Evolutionary conservation across 116 monocot species (phyloP), one percentile per base, ranked within the genome.

Genomic region (Trichopus zeylanicus): DNA sequence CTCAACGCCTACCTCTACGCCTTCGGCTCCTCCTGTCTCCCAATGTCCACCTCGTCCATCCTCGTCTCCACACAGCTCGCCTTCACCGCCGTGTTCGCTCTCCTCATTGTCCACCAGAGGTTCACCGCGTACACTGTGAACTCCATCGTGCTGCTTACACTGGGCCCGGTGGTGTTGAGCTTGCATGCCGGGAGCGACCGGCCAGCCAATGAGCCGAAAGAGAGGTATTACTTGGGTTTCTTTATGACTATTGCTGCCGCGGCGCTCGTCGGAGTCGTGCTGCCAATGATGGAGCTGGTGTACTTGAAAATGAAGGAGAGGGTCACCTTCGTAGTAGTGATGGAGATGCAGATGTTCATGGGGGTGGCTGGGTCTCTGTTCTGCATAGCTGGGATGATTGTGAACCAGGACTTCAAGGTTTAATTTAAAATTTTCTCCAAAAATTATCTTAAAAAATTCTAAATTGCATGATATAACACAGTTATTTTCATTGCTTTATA

Each of bases 281-380:
- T 76, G 62, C 79, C 80, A 18, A 15, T 80, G 20, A 59, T 70
- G 29, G 84, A 84, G 73, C 26, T 79, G 38, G 28, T 62, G 10
- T 75, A 53, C 64, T 49, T 51, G 46, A 48, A 28, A 57, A 30
- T 47, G 9, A 68, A 47, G 72, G 31, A 57, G 55, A 52, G 25
- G 55, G 25, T 63, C 12, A 70, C 67, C 1, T 80, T 74, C 53
- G 24, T 51, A 1, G 6, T 67, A 9, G 77, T 75, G 10, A 66
- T 86, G 67, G 78, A 86, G 86, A 62, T 75, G 52, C 86, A 86
- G 72, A 25, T 78, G 5, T 57, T 68, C 23, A 74, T 86, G 21
- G 67, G 72, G 1, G n/a, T 66, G 15, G 31, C 68, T 22, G 78
- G 71, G 19, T 61, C 68, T 7, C 38, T 21, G 0, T 53, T 86